phyloP scores from a whole-genome alignment of 768 basidiomycete genomes.

The Tylopilus sp. region DNA sequence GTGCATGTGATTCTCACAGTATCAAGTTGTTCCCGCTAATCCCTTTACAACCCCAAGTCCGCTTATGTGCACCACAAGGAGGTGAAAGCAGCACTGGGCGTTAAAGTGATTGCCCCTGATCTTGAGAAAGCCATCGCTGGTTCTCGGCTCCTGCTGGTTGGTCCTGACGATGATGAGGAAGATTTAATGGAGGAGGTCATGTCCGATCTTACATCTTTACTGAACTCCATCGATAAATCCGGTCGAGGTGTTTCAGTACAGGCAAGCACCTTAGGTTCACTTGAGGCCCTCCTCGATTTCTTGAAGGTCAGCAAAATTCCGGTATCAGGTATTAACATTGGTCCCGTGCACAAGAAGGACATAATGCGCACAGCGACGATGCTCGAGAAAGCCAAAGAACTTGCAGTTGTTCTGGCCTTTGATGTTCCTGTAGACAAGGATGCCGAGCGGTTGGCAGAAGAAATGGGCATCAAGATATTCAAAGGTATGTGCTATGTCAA shows the following conservation, averaged over 20 bases:
- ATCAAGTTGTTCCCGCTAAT: constrained; percentile 1
- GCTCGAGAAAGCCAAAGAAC: constrained; percentile 94
- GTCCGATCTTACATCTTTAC: constrained; percentile 86
- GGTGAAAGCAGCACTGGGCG: constrained; percentile 94
- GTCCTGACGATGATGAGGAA: constrained; percentile 96
- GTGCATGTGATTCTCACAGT: constrained; percentile 36
- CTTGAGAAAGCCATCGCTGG: constrained; percentile 98
- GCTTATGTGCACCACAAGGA: constrained; percentile 96
- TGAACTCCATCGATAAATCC: constrained; percentile 89
- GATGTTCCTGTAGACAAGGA: constrained; percentile 95
- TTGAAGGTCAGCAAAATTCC: constrained; percentile 94
- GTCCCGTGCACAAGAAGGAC: constrained; percentile 94
- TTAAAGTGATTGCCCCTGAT: constrained; percentile 93
- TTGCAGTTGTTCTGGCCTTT: constrained; percentile 94
- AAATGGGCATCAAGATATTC: constrained; percentile 92
- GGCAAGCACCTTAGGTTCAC: constrained; percentile 92
- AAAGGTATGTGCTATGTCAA: constrained; percentile 59
- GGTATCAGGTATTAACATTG: constrained; percentile 96
- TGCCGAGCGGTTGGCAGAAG: constrained; percentile 86
- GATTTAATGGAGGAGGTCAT: constrained; percentile 93
- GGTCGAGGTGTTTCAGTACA: constrained; percentile 98
- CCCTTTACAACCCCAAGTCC: constrained; percentile 48
- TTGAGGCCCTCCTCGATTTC: constrained; percentile 96
- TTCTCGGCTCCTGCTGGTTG: constrained; percentile 86
- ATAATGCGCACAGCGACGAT: constrained; percentile 90